Evolutionary conservation across 2,329 filamentous ascomycete species (phyloP), one percentile per base, ranked within the genome.

Genomic region (Fusarium sp.): DNA sequence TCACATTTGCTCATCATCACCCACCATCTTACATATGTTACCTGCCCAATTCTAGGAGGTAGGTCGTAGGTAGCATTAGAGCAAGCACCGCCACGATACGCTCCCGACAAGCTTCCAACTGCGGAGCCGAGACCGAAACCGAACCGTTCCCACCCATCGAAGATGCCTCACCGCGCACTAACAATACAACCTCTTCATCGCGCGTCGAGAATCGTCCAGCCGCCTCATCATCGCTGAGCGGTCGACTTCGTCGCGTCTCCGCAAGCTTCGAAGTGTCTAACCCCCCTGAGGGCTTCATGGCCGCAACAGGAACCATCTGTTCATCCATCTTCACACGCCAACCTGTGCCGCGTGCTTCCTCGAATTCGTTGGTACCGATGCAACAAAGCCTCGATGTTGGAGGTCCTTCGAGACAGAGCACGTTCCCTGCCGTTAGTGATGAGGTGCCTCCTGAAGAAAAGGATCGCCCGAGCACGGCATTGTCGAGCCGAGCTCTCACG

Each of bases 251-350:
- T 32, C 77, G 78, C 33, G 78, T 78, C 30, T 82, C 81, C 10
- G 64, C 77, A 60, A 79, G 72, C 30, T 87, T 88, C 67, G 81
- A 83, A 62, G 82, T 85, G 50, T 87, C 86, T 9, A 83, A 82
- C 19, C 80, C 84, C 16, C 87, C 85, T 3, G 81, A 80, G 49
- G 86, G 86, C 13, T 86, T 88, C 75, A 83, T 84, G 67, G 83
- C 85, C 18, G 86, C 85, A 16, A 85, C 85, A 0, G 83, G 85
- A 42, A 81, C 83, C 38, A 82, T 87, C 60, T 84, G 84, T 13
- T 85, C 85, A 8, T 82, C 84, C 11, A 78, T 85, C 10, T 60
- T 80, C 28, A 73, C 79, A 10, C 73, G 74, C 18, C 75, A 76
- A 43, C 56, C 71, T 12, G 68, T 64, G 16, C 47, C 78, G 12